Percentiles rank a stretch among this genome's conserved stretches.
These are phyloP conservation scores for Claviceps quebecensis DNA, from an alignment of 2,329 filamentous ascomycete species.

Conservation along the genomic window DNA sequence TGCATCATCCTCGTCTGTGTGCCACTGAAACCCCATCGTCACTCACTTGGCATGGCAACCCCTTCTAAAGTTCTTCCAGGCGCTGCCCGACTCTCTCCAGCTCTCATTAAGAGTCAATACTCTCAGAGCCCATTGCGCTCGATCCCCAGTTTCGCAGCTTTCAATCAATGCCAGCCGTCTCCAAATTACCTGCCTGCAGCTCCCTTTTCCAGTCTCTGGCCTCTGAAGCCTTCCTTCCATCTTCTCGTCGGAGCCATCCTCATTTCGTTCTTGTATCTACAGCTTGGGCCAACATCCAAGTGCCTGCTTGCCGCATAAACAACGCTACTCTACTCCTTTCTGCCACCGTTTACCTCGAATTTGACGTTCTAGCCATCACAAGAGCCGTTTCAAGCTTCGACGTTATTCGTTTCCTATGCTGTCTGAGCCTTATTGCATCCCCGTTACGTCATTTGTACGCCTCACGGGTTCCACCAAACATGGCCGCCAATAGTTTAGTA, in stretches of 20 bases:
- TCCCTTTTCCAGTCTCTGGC: no score
- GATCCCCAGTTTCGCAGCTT: no score
- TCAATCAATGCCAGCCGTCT: no score
- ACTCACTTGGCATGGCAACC: neutral
- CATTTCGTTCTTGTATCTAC: no score
- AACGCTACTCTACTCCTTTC: neutral
- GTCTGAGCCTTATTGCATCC: neutral
- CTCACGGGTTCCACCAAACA: slow-evolving; percentile 11
- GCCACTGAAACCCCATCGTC: slow-evolving; percentile 2
- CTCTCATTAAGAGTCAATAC: neutral
- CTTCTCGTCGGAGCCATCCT: no score
- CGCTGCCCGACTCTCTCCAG: neutral
- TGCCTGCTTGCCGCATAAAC: no score
- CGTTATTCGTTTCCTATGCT: neutral
- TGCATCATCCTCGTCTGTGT: slow-evolving; percentile 1
- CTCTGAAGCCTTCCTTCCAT: no score
- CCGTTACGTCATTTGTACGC: slow-evolving; percentile 9
- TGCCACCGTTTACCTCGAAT: neutral
- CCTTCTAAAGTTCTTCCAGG: neutral
- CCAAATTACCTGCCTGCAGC: no score
- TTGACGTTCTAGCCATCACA: neutral
- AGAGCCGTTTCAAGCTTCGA: neutral
- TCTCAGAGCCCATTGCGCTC: no score
- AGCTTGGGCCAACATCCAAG: no score
- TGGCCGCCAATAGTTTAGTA: slow-evolving; percentile 20